Conservation (phyloP, 2,329 filamentous ascomycete species). For the Fusarium irregulare region DNA sequence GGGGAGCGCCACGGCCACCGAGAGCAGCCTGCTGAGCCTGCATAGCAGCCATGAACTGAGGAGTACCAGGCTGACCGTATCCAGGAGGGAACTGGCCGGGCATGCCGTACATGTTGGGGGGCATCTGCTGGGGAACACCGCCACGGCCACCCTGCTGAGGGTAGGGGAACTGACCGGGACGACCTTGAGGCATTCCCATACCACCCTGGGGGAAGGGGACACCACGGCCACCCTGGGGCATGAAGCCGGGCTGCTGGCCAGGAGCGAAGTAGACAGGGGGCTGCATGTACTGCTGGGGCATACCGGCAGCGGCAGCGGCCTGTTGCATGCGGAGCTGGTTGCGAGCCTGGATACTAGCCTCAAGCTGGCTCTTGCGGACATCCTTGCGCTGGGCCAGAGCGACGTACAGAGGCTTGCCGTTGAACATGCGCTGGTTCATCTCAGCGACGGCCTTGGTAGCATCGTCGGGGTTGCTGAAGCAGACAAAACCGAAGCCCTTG, state of each 20-base stretch:
- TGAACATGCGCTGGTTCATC: conserved; percentile 99
- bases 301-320: conserved; percentile 87
- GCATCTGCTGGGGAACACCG: conserved; percentile 86
- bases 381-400: conserved; percentile 99
- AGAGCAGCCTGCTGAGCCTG: conserved; percentile 75
- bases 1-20: conserved; percentile 72
- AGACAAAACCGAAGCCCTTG: conserved; percentile 99
- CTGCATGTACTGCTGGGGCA: conserved; percentile 89
- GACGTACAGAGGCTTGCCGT: conserved; percentile 96
- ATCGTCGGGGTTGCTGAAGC: conserved; percentile 99
- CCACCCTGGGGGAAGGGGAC: conserved; percentile 74
- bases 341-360: conserved; percentile 98
- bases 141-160: conserved; percentile 90
- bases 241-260: conserved; percentile 79
- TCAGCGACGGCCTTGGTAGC: conserved; percentile 98
- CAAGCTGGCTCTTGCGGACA: conserved; percentile 98
- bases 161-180: conserved; percentile 89
- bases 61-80: conserved; percentile 83
- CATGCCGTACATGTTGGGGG: conserved; percentile 86
- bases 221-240: conserved; percentile 72
- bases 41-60: conserved; percentile 84
- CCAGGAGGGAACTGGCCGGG: conserved; percentile 83
- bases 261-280: conserved; percentile 92
- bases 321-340: conserved; percentile 99
- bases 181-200: conserved; percentile 79